phyloP scores from a whole-genome alignment of 306 rosid genomes.

The Sesbania bispinosa region DNA sequence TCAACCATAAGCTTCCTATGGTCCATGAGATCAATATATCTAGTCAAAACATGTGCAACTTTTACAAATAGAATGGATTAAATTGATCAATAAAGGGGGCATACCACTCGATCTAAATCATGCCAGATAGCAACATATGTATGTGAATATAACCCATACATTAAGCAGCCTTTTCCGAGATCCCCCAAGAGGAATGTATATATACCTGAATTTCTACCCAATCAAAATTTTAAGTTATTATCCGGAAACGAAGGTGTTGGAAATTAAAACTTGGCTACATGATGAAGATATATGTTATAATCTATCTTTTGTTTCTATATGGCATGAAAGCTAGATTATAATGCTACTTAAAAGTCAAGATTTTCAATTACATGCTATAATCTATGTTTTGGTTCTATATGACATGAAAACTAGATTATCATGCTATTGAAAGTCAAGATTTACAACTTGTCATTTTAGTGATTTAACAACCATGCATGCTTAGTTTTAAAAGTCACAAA shows the following conservation, averaged over 20 bases:
- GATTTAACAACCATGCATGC: no score
- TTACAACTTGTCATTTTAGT: no score
- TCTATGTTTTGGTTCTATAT: no score
- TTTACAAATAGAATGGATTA: conserved; percentile 22
- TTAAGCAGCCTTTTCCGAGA: conserved; percentile 69
- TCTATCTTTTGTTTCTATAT: no score
- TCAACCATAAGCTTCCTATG: conserved; percentile 94
- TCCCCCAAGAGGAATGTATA: conserved; percentile 94
- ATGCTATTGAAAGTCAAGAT: no score
- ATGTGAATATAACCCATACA: conserved; percentile 87
- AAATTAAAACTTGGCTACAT: no score
- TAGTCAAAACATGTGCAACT: conserved; percentile 15
- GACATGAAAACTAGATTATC: no score
- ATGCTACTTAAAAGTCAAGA: no score
- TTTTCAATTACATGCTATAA: no score
- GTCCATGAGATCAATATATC: conserved; percentile 31
- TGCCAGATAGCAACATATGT: conserved; percentile 95
- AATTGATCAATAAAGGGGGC: conserved; percentile 29
- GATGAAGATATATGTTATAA: no score
- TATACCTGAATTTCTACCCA: conserved; percentile 57
- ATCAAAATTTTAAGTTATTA: conserved; percentile 7
- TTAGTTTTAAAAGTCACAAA: no score
- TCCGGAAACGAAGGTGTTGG: conserved; percentile 9
- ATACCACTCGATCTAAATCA: conserved; percentile 96
- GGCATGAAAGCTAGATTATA: no score